A percentile compares a stretch with the other conserved stretches of the same genome.
phyloP scores from a whole-genome alignment of 2,329 filamentous ascomycete species.

The Chaetomium sp. region DNA sequence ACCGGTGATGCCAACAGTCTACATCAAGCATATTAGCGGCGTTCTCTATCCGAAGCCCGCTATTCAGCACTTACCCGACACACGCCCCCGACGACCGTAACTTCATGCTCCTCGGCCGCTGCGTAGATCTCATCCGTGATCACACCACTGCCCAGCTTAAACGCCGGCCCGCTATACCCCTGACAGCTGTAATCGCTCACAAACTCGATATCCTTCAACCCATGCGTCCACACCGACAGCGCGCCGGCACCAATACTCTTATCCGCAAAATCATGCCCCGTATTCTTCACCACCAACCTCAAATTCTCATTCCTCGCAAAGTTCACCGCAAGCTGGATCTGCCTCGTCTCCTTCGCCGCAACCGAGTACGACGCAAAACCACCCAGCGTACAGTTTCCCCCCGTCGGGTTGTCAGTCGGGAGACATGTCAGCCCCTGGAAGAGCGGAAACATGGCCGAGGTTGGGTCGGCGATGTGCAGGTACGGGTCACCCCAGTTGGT shows the following conservation, averaged over 20 bases:
- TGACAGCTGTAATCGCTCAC: slow-evolving; percentile 24
- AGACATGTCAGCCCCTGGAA: slow-evolving; percentile 35
- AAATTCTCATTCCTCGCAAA: slow-evolving; percentile 36
- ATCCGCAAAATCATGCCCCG: slow-evolving; percentile 45
- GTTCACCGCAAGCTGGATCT: slow-evolving; percentile 36
- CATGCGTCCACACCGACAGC: slow-evolving; percentile 26
- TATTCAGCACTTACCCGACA: slow-evolving; percentile 19
- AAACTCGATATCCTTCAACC: slow-evolving; percentile 20
- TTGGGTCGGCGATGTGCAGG: slow-evolving; percentile 30
- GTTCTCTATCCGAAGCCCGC: background rate
- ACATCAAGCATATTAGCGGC: slow-evolving; percentile 25
- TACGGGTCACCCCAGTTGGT: slow-evolving; percentile 20
- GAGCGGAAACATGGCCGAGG: slow-evolving; percentile 36
- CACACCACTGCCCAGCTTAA: slow-evolving; percentile 46
- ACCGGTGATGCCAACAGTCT: slow-evolving; percentile 46
- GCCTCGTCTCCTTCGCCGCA: slow-evolving; percentile 32
- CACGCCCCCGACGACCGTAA: slow-evolving; percentile 45
- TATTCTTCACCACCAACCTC: slow-evolving; percentile 40
- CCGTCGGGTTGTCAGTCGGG: slow-evolving; percentile 21
- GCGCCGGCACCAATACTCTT: slow-evolving; percentile 33
- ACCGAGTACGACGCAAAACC: slow-evolving; percentile 35
- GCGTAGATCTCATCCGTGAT: slow-evolving; percentile 43
- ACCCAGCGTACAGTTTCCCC: slow-evolving; percentile 31
- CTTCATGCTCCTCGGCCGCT: slow-evolving; percentile 38
- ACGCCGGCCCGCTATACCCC: slow-evolving; percentile 19